Percentiles rank a stretch among this genome's conserved stretches.
Evolutionary conservation across 345 rosid species (phyloP).

Genomic region (Draba incana): DNA sequence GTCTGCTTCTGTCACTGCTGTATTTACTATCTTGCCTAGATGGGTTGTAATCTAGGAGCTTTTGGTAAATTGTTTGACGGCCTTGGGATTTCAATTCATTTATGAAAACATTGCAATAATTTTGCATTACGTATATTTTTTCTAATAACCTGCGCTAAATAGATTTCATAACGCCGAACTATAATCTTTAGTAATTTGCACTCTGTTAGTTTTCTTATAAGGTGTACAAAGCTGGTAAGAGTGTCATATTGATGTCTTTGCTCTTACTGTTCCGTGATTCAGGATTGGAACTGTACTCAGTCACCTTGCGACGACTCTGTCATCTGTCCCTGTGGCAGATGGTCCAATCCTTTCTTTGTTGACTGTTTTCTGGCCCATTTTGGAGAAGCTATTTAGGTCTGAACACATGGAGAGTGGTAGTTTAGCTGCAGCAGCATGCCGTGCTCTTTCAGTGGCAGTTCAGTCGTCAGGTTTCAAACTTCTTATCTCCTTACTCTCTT

Average conservation of each 20-base stretch:
- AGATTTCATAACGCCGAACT: slow-evolving; percentile 1
- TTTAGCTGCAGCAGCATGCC: slow-evolving; percentile 84
- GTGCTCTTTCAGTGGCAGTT: slow-evolving; percentile 90
- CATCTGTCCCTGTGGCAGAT: slow-evolving; percentile 55
- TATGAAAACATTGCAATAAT: slow-evolving; percentile 1
- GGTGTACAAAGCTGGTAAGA: slow-evolving; percentile 11
- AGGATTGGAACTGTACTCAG: slow-evolving; percentile 91
- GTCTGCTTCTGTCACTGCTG: slow-evolving; percentile 44
- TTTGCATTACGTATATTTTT: background rate
- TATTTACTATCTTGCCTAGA: slow-evolving; percentile 18
- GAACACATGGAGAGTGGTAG: slow-evolving; percentile 81
- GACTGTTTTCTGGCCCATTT: slow-evolving; percentile 85
- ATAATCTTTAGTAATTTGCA: slow-evolving; percentile 11
- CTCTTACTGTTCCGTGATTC: slow-evolving; percentile 31
- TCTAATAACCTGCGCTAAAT: background rate
- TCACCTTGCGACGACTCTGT: slow-evolving; percentile 61
- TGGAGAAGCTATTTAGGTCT: slow-evolving; percentile 83
- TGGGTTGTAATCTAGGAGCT: slow-evolving; percentile 15
- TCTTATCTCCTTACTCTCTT: slow-evolving; percentile 17
- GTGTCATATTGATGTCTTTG: slow-evolving; percentile 20
- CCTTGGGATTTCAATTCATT: background rate
- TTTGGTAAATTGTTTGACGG: slow-evolving; percentile 3
- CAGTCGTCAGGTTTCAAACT: slow-evolving; percentile 76
- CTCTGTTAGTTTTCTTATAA: slow-evolving; percentile 9
- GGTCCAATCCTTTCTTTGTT: slow-evolving; percentile 68